A percentile compares a stretch with the other conserved stretches of the same genome.
Conservation (phyloP, 495 filamentous ascomycete genomes). For the Cudoniella acicularis region DNA sequence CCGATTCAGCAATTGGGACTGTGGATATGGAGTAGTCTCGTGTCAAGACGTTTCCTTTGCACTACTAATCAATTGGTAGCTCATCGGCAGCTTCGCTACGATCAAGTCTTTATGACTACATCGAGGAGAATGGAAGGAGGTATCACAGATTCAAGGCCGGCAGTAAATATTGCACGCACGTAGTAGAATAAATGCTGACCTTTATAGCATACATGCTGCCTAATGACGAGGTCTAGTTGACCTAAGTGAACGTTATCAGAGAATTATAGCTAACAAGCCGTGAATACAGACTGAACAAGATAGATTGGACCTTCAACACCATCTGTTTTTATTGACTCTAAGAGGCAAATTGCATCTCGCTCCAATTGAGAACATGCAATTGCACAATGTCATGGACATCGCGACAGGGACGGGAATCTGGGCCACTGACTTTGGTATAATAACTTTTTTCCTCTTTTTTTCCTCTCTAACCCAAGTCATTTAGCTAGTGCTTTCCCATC, state of each 20-base stretch:
- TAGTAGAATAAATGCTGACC: background rate
- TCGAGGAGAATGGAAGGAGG: conserved; percentile 30
- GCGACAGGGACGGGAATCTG: conserved; percentile 16
- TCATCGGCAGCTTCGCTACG: background rate
- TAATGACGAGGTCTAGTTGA: conserved; percentile 31
- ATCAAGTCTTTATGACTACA: background rate
- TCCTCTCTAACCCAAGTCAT: no score
- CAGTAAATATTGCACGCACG: conserved; percentile 30
- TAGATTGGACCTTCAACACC: conserved; percentile 45
- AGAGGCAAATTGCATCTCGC: conserved; percentile 31
- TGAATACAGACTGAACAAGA: conserved; percentile 37
- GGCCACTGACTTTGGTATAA: conserved; percentile 23
- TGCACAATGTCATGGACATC: conserved; percentile 13
- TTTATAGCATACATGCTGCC: conserved; percentile 33
- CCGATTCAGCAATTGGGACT: background rate
- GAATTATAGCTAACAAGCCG: background rate
- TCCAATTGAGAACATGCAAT: conserved; percentile 15
- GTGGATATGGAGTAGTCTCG: no score
- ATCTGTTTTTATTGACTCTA: conserved; percentile 37
- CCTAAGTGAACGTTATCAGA: background rate
- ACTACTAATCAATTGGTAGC: background rate
- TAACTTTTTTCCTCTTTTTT: no score
- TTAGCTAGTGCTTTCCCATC: conserved; percentile 25
- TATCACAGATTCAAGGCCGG: conserved; percentile 36
- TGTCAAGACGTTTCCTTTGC: no score